Percentiles rank a stretch among this genome's conserved stretches.
These are phyloP conservation scores for Typha latifolia DNA, from an alignment of 176 grass and related monocot genomes.

Conservation along the genomic window DNA sequence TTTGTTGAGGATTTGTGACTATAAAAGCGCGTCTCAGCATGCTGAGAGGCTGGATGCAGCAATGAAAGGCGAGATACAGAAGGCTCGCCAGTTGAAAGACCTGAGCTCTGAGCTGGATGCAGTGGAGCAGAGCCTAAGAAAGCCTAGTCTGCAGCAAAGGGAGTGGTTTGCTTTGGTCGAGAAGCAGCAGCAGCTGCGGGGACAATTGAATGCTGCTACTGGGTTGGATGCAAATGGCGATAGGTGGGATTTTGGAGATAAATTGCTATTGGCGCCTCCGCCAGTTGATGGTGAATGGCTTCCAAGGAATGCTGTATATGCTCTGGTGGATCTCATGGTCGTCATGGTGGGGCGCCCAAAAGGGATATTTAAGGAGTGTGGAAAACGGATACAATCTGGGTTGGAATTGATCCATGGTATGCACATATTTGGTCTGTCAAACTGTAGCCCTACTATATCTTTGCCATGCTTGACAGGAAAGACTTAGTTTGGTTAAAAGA, in stretches of 20 bases:
- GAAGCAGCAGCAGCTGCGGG: slow-evolving; percentile 50
- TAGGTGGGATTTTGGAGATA: slow-evolving; percentile 72
- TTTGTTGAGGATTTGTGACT: slow-evolving; percentile 77
- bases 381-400: slow-evolving; percentile 84
- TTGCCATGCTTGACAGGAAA: too few species aligned
- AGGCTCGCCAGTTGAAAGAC: slow-evolving; percentile 30
- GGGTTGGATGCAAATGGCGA: slow-evolving; percentile 47
- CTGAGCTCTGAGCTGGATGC: slow-evolving; percentile 39
- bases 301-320: slow-evolving; percentile 66
- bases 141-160: slow-evolving; percentile 37
- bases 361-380: slow-evolving; percentile 89
- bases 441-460: neutral
- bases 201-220: slow-evolving; percentile 38
- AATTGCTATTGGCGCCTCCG: slow-evolving; percentile 74
- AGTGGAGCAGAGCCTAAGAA: slow-evolving; percentile 40
- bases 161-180: slow-evolving; percentile 45
- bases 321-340: slow-evolving; percentile 91
- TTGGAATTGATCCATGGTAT: slow-evolving; percentile 71
- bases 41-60: slow-evolving; percentile 57
- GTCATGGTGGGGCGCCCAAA: slow-evolving; percentile 85
- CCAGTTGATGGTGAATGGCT: slow-evolving; percentile 97
- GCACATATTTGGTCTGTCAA: slow-evolving; percentile 15
- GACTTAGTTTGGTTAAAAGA: too few species aligned
- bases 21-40: slow-evolving; percentile 58
- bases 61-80: slow-evolving; percentile 61